A percentile compares a stretch with the other conserved stretches of the same genome.
Conservation (phyloP, 169 alveolate species). For the Plasmodium relictum region DNA sequence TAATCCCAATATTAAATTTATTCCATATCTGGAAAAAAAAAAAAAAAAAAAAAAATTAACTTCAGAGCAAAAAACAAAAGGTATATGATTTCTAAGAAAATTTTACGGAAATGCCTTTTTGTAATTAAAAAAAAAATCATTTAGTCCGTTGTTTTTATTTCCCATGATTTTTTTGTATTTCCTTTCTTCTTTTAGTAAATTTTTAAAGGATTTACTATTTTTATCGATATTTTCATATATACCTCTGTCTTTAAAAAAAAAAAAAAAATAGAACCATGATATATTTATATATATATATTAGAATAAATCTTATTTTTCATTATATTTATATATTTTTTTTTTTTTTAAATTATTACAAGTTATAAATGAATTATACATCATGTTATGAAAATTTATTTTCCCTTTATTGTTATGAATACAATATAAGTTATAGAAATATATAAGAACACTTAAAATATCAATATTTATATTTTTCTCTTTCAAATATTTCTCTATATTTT, state of each 20-base stretch:
- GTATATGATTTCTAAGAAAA: background rate
- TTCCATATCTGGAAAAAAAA: constrained; percentile 54
- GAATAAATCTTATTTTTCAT: background rate
- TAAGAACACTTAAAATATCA: constrained; percentile 27
- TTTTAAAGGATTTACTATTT: constrained; percentile 46
- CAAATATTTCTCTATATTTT: constrained; percentile 9
- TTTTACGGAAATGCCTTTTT: constrained; percentile 62
- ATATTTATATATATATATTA: background rate
- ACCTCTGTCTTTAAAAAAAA: constrained; percentile 42
- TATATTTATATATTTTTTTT: background rate
- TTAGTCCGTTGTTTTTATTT: constrained; percentile 12
- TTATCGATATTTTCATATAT: constrained; percentile 58
- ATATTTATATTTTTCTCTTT: constrained; percentile 34
- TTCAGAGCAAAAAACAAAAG: background rate
- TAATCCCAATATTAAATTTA: constrained; percentile 45
- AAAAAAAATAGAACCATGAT: background rate
- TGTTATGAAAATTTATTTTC: constrained; percentile 32
- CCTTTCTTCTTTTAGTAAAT: constrained; percentile 48
- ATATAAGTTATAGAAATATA: constrained; percentile 48
- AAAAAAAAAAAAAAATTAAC: background rate
- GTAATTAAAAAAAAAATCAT: constrained; percentile 59
- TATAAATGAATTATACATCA: constrained; percentile 45
- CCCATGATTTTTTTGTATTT: constrained; percentile 32
- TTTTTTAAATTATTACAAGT: constrained; percentile 27
- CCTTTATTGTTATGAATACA: constrained; percentile 41